Conservation (phyloP, 345 rosid genomes). For the Eucalyptus dawsonii region DNA sequence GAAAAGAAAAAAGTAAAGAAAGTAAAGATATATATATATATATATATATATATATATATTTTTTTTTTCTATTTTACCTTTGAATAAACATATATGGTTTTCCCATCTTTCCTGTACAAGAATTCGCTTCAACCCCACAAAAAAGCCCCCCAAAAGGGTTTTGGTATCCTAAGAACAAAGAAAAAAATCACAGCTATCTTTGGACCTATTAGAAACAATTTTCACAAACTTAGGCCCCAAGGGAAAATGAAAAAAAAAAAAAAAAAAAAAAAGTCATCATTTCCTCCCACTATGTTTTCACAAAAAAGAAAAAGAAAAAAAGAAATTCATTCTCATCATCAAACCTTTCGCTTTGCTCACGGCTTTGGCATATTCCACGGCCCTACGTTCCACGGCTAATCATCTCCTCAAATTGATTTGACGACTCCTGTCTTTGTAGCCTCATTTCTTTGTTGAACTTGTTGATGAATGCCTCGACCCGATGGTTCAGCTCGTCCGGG, state of each 20-base stretch:
- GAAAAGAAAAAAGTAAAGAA: too few relatives aligned
- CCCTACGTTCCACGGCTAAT: not conserved
- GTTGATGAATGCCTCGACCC: constrained; percentile 62
- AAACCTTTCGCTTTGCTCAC: not conserved
- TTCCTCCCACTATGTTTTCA: not conserved
- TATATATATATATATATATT: too few relatives aligned
- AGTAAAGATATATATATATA: too few relatives aligned
- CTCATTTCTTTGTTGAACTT: constrained; percentile 73
- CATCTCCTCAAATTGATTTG: constrained; percentile 44
- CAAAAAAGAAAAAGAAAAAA: not conserved
- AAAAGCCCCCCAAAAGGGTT: not conserved
- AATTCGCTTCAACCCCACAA: not conserved
- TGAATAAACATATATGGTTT: not conserved
- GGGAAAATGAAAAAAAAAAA: not conserved
- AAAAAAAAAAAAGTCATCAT: not conserved
- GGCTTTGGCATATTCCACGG: not conserved
- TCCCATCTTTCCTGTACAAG: not conserved
- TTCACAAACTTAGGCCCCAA: not conserved
- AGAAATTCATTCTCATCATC: not conserved
- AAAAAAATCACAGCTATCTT: not conserved
- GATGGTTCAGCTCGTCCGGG: constrained; percentile 69
- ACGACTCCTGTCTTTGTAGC: constrained; percentile 51
- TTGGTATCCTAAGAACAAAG: not conserved
- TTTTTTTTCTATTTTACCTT: not conserved
- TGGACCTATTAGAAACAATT: not conserved